Evolutionary conservation across 306 rosid species (phyloP).

Genomic region (Ochetophila trinervis): DNA sequence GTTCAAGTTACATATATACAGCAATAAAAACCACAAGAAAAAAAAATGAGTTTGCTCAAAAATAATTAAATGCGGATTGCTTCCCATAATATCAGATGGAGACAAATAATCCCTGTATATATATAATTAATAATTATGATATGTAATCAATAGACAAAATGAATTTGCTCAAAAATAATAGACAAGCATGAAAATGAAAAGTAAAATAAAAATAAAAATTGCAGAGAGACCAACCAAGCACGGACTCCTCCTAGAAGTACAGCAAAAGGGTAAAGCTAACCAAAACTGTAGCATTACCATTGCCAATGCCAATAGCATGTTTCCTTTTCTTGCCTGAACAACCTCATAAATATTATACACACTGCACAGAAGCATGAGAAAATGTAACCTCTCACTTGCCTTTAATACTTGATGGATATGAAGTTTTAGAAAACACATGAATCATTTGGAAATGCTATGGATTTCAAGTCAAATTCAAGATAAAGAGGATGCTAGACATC

Average conservation of each 20-base stretch:
- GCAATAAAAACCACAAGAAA: no score
- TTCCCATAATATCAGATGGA: slow-evolving; percentile 63
- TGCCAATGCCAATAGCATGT: slow-evolving; percentile 75
- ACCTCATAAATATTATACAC: slow-evolving; percentile 67
- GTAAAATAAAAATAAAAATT: slow-evolving; percentile 4
- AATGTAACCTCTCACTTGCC: no score
- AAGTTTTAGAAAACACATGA: neutral
- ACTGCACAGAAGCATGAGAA: slow-evolving; percentile 49
- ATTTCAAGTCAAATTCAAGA: neutral
- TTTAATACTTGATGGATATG: neutral
- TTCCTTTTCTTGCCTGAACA: slow-evolving; percentile 75
- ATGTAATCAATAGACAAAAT: slow-evolving; percentile 9
- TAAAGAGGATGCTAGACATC: neutral
- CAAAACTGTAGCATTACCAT: slow-evolving; percentile 55
- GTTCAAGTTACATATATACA: no score
- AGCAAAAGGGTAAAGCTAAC: slow-evolving; percentile 77
- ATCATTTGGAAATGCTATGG: slow-evolving; percentile 4
- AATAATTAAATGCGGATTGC: slow-evolving; percentile 73
- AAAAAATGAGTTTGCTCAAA: slow-evolving; percentile 8
- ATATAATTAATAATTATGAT: neutral
- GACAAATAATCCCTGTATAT: slow-evolving; percentile 76
- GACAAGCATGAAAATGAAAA: no score
- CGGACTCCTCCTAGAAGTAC: slow-evolving; percentile 75
- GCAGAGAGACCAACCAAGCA: slow-evolving; percentile 54
- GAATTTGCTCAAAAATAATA: no score